Evolutionary conservation across 2,329 filamentous ascomycete genomes (phyloP).

Genomic region (Decorospora gaudefroyi): DNA sequence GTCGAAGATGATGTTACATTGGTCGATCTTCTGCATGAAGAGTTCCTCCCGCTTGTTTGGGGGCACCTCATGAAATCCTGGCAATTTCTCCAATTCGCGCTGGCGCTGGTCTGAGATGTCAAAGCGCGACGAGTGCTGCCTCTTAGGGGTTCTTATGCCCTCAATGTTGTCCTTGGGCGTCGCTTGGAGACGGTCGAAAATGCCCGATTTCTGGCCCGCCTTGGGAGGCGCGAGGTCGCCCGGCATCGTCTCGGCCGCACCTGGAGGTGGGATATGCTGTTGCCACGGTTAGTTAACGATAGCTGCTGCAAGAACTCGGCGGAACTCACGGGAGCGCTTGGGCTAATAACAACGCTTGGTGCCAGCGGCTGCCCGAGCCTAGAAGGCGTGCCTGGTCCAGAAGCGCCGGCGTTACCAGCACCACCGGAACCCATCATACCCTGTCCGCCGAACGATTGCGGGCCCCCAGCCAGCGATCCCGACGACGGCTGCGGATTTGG

Average conservation of each 20-base stretch:
- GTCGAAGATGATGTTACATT: constrained; percentile 99
- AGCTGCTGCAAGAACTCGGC: not conserved
- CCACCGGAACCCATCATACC: constrained; percentile 38
- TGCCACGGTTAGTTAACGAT: constrained; percentile 12
- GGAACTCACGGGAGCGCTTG: constrained; percentile 70
- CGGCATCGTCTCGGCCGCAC: constrained; percentile 95
- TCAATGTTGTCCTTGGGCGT: constrained; percentile 97
- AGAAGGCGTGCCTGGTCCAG: constrained; percentile 60
- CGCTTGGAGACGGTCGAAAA: constrained; percentile 87
- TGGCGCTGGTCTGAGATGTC: constrained; percentile 90
- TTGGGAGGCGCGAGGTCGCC: constrained; percentile 95
- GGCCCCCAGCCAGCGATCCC: constrained; percentile 34
- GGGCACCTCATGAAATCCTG: constrained; percentile 95
- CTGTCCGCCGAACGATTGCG: constrained; percentile 43
- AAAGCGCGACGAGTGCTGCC: constrained; percentile 96
- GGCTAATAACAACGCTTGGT: constrained; percentile 91
- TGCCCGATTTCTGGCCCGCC: constrained; percentile 82
- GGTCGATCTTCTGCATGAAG: constrained; percentile 99
- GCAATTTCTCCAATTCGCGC: constrained; percentile 93
- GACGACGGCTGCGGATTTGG: constrained; percentile 40
- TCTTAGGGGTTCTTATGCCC: constrained; percentile 90
- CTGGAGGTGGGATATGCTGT: constrained; percentile 88
- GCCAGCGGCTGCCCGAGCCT: constrained; percentile 67
- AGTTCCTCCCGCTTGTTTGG: constrained; percentile 93
- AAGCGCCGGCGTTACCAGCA: constrained; percentile 55